phyloP scores from a whole-genome alignment of 108 stramenopile species.

The Parietichytrium sp. region DNA sequence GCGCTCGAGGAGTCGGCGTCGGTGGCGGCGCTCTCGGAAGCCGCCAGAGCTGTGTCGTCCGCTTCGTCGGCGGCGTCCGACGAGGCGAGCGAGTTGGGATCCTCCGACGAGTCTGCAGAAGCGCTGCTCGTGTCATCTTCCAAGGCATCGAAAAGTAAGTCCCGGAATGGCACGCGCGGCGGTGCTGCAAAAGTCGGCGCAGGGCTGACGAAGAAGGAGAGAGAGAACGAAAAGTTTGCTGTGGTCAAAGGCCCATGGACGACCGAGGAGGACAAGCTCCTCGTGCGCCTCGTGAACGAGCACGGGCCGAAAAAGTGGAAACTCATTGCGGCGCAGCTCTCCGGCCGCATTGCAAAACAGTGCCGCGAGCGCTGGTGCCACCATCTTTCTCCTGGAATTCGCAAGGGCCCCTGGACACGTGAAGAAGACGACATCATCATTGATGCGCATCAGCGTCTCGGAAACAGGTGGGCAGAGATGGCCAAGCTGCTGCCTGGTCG shows the following conservation, averaged over 20 bases:
- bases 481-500: constrained; percentile 58
- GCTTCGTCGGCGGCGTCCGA: not conserved
- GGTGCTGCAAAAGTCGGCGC: not conserved
- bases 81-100: too few species aligned
- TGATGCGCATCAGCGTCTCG: constrained; percentile 48
- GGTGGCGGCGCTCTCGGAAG: not conserved
- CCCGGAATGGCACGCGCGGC: not conserved
- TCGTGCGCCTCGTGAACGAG: constrained; percentile 50
- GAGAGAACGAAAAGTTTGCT: not conserved
- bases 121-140: too few species aligned
- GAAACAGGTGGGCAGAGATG: constrained; percentile 70
- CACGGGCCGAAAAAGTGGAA: constrained; percentile 62
- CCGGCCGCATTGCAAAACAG: constrained; percentile 68
- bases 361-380: constrained; percentile 70
- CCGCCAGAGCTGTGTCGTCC: constrained; percentile 3
- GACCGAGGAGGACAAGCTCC: constrained; percentile 59
- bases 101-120: too few species aligned
- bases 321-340: constrained; percentile 57
- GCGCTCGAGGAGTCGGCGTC: not conserved
- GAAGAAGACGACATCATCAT: constrained; percentile 55
- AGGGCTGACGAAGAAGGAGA: not conserved
- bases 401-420: constrained; percentile 61
- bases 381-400: constrained; percentile 79
- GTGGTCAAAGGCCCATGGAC: constrained; percentile 30
- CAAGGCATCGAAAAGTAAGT: not conserved